Evolutionary conservation across 2,329 filamentous ascomycete genomes (phyloP), one percentile per base, ranked within the genome.

Genomic region (Fusarium sp.): DNA sequence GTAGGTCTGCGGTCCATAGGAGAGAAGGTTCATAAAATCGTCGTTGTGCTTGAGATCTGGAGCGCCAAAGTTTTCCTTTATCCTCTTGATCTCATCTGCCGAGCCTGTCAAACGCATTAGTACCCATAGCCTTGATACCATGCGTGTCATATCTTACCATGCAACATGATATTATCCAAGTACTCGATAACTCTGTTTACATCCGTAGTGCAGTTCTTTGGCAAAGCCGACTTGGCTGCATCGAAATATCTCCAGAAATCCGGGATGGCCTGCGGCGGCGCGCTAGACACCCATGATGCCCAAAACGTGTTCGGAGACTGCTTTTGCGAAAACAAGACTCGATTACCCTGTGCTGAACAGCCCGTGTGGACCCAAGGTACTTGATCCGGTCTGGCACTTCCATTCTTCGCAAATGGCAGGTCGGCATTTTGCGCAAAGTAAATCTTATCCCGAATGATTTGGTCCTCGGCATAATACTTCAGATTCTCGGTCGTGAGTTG

Each of bases 241-340:
- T 57, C 54, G 18, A 55, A 57, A 6, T 57, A 57, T 11, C 54
- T 43, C 49, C 54, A 55, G 10, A 18, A 57, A 10, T 55, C 29
- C 7, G 54, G 11, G 10, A 55, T 55, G 5, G 49, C 23, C 17
- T 57, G 49, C 3, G 37, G 37, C 4, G 49, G 49, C 18, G 49
- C 36, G 6, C 54, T 57, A 14, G 54, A 57, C 11, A 21, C 17
- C 54, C 54, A 57, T 3, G 35, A 42, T 1, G 54, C 49, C 37
- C 54, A 57, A 15, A 57, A 57, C 9, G 17, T 20, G 10, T 27
- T 36, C 4, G 54, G 49, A 14, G 20, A 43, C 11, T 43, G 21
- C 18, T 55, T 55, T 17, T 55, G 49, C 2, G 54, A 14, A 14
- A 57, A 57, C 23, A 57, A 43, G 11, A 55, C 54, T 7, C 37